Evolutionary conservation across 2,329 filamentous ascomycete genomes (phyloP).

Genomic region (Fusarium musae): DNA sequence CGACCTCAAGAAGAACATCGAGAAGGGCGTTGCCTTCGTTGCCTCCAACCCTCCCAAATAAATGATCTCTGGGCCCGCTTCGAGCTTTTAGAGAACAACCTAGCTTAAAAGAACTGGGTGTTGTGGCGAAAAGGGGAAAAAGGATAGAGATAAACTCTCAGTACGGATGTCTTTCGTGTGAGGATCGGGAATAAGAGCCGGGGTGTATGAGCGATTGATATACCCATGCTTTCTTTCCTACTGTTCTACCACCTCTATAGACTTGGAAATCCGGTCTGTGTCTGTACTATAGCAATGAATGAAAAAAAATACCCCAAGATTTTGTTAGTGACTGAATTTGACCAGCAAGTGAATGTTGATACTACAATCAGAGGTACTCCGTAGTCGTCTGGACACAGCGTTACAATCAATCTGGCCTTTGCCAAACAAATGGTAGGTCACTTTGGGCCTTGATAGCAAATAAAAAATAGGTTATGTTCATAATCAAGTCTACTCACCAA

Average conservation of each 20-base stretch:
- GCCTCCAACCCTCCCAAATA: slow-evolving; percentile 70
- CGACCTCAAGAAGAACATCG: slow-evolving; percentile 94
- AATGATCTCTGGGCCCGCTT: slow-evolving; percentile 39
- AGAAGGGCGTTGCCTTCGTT: slow-evolving; percentile 80
- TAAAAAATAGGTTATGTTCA: slow-evolving; percentile 19
- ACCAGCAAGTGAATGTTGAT: background rate
- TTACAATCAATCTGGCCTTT: background rate
- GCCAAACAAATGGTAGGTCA: background rate
- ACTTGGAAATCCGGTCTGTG: slow-evolving; percentile 48
- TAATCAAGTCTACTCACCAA: slow-evolving; percentile 35
- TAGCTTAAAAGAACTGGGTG: slow-evolving; percentile 2
- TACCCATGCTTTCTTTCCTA: slow-evolving; percentile 38
- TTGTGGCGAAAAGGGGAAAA: slow-evolving; percentile 34
- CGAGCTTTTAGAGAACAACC: slow-evolving; percentile 2
- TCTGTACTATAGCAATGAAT: slow-evolving; percentile 51
- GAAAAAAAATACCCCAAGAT: slow-evolving; percentile 39
- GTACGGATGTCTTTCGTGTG: slow-evolving; percentile 27
- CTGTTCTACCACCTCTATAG: slow-evolving; percentile 49
- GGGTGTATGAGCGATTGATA: slow-evolving; percentile 40
- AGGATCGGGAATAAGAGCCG: slow-evolving; percentile 20
- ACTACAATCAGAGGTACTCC: background rate
- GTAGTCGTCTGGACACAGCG: no score
- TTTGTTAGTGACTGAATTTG: background rate
- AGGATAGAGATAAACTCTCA: slow-evolving; percentile 21
- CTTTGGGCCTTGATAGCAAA: background rate